Evolutionary conservation across 2,329 filamentous ascomycete genomes (phyloP), one percentile per base, ranked within the genome.

Genomic region (Colletotrichum tropicicola): DNA sequence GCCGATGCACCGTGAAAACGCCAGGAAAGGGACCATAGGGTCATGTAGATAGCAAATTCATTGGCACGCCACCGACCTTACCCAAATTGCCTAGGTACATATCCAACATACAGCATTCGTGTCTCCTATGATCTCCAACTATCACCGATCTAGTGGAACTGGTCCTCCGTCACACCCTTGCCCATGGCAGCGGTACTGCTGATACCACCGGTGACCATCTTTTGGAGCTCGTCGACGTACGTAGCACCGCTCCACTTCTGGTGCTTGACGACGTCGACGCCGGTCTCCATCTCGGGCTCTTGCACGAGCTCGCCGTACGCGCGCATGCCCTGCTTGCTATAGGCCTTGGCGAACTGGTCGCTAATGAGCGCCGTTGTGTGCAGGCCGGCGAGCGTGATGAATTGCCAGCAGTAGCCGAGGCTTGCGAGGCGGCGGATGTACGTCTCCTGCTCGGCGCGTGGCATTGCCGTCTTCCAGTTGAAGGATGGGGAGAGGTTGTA

Each of bases 381-480:
- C 75, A 99, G 87, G 71, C 96, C 96, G 5, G 95, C 96, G 48
- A 99, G 89, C n/a, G 96, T 99, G 84, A 99, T 99, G 86, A 99
- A 99, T 81, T 99, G 96, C 96, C 96, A 99, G 88, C 93, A 97
- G 88, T 99, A 99, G 68, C 96, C 96, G 51, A 99, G 88, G 68
- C 83, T 75, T 66, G 90, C 94, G 41, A 99, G 91, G 43, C 96
- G 92, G 68, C 90, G 85, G 83, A 99, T 99, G 83, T 98, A 99
- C 19, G 96, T 99, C 83, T 97, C 93, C 82, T 99, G 96, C 78
- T 98, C 95, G 56, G 87, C 85, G 70, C 92, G 89, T 45, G 93
- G 87, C 94, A 98, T 98, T 73, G 95, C 96, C 63, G 94, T 87
- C 85, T 98, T 98, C 96, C 96, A 99, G 89, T 99, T 99, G 91